A percentile compares a stretch with the other conserved stretches of the same genome.
These are phyloP conservation scores for Crucihimalaya himalaica DNA, from an alignment of 345 rosid species.

Conservation along the genomic window DNA sequence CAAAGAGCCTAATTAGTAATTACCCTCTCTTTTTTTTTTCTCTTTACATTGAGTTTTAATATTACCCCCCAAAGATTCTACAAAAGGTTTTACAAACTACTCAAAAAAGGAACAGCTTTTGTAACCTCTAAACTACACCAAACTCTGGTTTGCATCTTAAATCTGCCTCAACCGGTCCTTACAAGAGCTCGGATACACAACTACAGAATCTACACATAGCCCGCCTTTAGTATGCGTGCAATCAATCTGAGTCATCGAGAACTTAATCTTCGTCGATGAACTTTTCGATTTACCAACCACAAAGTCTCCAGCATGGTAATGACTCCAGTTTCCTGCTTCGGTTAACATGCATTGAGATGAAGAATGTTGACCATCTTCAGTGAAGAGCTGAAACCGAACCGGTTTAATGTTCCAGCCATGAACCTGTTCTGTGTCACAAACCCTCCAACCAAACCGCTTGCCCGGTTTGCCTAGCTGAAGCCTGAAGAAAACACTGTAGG, in stretches of 20 bases:
- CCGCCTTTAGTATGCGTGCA: slow-evolving; percentile 99
- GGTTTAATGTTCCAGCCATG: slow-evolving; percentile 97
- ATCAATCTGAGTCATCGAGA: slow-evolving; percentile 94
- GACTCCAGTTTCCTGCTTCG: slow-evolving; percentile 73
- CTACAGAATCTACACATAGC: slow-evolving; percentile 76
- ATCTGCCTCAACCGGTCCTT: slow-evolving; percentile 62
- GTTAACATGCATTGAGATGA: slow-evolving; percentile 68
- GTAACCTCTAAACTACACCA: slow-evolving; percentile 37
- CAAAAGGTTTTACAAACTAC: slow-evolving; percentile 21
- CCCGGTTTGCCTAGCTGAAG: slow-evolving; percentile 68
- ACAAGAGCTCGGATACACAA: slow-evolving; percentile 66
- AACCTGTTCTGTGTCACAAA: slow-evolving; percentile 72
- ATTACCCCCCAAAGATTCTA: slow-evolving; percentile 15
- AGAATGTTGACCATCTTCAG: slow-evolving; percentile 79
- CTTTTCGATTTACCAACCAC: slow-evolving; percentile 46
- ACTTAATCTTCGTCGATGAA: slow-evolving; percentile 53
- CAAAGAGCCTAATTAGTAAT: not conserved
- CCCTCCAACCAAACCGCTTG: slow-evolving; percentile 68
- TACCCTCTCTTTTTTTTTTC: not conserved
- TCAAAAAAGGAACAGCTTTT: slow-evolving; percentile 29
- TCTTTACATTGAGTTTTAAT: slow-evolving; percentile 15
- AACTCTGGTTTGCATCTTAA: slow-evolving; percentile 39
- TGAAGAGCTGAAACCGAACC: slow-evolving; percentile 80
- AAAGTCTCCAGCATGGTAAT: slow-evolving; percentile 86
- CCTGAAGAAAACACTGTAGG: slow-evolving; percentile 83